phyloP scores from a whole-genome alignment of 306 rosid species.

The Dryas octopetala region DNA sequence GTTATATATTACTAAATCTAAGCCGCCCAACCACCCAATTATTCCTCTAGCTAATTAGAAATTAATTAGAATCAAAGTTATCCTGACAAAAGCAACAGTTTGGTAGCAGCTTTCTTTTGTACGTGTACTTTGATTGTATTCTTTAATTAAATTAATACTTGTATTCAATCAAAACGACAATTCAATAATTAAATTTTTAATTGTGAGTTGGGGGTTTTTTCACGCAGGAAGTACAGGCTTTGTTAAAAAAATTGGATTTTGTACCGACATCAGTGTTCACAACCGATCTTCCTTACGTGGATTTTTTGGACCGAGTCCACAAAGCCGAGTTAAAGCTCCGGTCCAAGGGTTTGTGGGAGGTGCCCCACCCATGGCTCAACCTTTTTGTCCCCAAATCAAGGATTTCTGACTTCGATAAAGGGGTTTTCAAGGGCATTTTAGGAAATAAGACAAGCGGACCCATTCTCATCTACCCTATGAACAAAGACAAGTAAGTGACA shows the following conservation, averaged over 20 bases:
- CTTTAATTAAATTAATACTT: not conserved
- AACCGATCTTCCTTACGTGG: constrained; percentile 79
- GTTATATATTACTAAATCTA: constrained; percentile 34
- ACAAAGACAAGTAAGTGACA: constrained; percentile 72
- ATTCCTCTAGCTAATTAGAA: constrained; percentile 39
- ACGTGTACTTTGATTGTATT: constrained; percentile 9
- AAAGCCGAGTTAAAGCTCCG: constrained; percentile 90
- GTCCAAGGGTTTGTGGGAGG: constrained; percentile 85
- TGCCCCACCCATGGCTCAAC: constrained; percentile 98
- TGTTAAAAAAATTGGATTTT: constrained; percentile 59
- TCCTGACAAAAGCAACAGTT: constrained; percentile 38
- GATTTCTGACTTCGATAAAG: constrained; percentile 73
- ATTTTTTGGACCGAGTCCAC: constrained; percentile 91
- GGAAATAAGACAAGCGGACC: constrained; percentile 95
- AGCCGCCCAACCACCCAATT: constrained; percentile 46
- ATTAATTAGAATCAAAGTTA: constrained; percentile 24
- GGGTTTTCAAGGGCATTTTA: constrained; percentile 88
- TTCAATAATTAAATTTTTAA: not conserved
- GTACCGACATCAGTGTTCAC: constrained; percentile 73
- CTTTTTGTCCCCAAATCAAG: constrained; percentile 91
- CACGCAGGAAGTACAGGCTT: constrained; percentile 59
- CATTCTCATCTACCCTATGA: constrained; percentile 94
- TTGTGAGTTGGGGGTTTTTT: constrained; percentile 9
- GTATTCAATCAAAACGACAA: not conserved
- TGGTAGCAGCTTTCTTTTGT: constrained; percentile 24